These are phyloP conservation scores for Neocatenulostroma microsporum DNA, from an alignment of 2,329 filamentous ascomycete species.

Conservation along the genomic window DNA sequence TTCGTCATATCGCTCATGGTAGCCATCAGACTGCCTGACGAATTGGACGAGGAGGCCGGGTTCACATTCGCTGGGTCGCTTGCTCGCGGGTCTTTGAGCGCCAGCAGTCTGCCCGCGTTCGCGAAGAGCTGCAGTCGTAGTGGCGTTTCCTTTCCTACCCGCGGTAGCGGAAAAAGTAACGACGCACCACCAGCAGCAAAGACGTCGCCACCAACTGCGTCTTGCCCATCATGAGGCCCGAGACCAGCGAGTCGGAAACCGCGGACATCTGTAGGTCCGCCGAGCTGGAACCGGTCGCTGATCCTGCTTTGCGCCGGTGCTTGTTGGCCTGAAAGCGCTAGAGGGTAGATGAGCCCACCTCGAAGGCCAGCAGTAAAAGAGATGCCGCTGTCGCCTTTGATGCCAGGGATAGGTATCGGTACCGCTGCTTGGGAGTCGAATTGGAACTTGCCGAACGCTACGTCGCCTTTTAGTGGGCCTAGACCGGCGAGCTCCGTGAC, in stretches of 20 bases:
- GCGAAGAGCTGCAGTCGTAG: constrained; percentile 83
- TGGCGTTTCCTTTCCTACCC: constrained; percentile 71
- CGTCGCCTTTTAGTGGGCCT: constrained; percentile 76
- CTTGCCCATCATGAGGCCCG: constrained; percentile 75
- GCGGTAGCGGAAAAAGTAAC: constrained; percentile 75
- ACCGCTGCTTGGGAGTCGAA: constrained; percentile 70
- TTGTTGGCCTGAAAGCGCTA: constrained; percentile 54
- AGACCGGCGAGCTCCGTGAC: constrained; percentile 78
- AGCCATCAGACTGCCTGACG: constrained; percentile 48
- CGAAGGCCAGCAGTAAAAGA: constrained; percentile 77
- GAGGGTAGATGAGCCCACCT: constrained; percentile 73
- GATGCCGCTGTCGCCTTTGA: constrained; percentile 64
- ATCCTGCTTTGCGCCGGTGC: constrained; percentile 63
- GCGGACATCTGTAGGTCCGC: constrained; percentile 87
- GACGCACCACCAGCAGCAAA: constrained; percentile 86
- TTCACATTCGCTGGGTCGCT: constrained; percentile 35
- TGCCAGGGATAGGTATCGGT: constrained; percentile 62
- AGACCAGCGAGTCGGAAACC: constrained; percentile 87
- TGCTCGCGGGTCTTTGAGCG: constrained; percentile 50
- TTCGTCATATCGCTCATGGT: constrained; percentile 65
- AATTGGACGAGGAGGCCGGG: constrained; percentile 35
- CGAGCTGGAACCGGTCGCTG: constrained; percentile 92
- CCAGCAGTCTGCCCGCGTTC: constrained; percentile 79
- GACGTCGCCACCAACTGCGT: constrained; percentile 84
- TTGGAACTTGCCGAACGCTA: constrained; percentile 91